Evolutionary conservation across 75 land plant species (phyloP), one percentile per base, ranked within the genome.

Genomic region (Pseudotsuga menziesii): DNA sequence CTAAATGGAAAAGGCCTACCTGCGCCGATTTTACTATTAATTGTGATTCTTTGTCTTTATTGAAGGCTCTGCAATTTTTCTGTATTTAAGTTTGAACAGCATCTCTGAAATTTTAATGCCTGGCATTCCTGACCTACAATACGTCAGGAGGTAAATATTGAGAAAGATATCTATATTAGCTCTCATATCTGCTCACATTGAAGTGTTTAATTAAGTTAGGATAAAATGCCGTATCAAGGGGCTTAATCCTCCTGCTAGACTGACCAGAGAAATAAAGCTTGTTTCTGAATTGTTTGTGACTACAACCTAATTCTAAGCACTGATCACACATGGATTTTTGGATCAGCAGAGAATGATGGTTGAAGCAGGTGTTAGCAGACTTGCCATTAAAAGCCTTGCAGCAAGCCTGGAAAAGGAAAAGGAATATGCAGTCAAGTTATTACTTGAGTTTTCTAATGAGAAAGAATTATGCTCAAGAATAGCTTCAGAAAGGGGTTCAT

Each of bases 371-470:
- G 73, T 77, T 58, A 76, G 74, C 39, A 85, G 75, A 81, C 78
- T 79, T 61, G 85, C 82, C 41, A 83, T 79, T 74, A 81, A 85
- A 70, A 81, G 89, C 61, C 85, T 90, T 56, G 84, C 55, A 60
- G 86, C 83, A 58, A 79, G 73, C 57, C 61, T 75, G 58, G 90
- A 90, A 70, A 82, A 76, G 29, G 89, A 86, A 73, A 84, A 61
- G 70, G 85, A 84, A 77, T 75, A 75, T 89, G 87, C 89, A 27
- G 83, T 82, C 59, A 76, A 64, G 77, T 62, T 87, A 64, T 76
- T 88, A 58, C 80, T 80, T 22, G 85, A 88, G 32, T 78, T 88
- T 61, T 88, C 85, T 58, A 14, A 16, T 54, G 79, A 78, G 58
- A 80, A 60, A 48, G 74, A 74, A 44, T 77, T 59, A 57, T 83